Percentiles rank a stretch among this genome's conserved stretches.
These are phyloP conservation scores for Trapa incisa DNA, from an alignment of 345 rosid species.

Conservation along the genomic window DNA sequence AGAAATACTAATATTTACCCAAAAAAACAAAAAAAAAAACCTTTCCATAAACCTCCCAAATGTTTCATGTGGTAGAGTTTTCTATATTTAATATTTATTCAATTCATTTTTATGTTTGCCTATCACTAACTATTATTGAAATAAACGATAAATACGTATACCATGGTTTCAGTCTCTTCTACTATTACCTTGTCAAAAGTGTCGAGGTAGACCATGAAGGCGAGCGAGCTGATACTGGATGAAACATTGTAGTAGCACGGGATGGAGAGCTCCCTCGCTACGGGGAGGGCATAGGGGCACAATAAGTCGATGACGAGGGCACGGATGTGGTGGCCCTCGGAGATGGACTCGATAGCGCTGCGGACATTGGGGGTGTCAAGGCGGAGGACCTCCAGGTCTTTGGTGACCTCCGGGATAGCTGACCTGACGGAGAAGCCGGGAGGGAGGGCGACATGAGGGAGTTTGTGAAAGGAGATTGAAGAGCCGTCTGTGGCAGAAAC, in stretches of 20 bases:
- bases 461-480: constrained; percentile 6
- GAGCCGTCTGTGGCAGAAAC: constrained; percentile 1
- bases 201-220: background rate
- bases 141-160: no score
- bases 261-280: constrained; percentile 5
- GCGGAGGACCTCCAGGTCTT: constrained; percentile 3
- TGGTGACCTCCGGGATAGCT: constrained; percentile 4
- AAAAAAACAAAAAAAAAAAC: no score
- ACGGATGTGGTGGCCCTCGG: background rate
- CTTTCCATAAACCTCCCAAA: no score
- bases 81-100: no score
- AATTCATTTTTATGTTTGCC: no score
- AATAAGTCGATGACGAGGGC: constrained; percentile 10
- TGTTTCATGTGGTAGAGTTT: no score
- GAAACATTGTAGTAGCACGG: constrained; percentile 7
- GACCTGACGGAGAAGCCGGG: background rate
- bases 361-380: constrained; percentile 7
- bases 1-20: no score
- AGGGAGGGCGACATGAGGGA: constrained; percentile 2
- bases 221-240: background rate
- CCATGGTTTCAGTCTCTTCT: no score
- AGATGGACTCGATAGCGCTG: constrained; percentile 5
- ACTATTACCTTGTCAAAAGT: constrained; percentile 2
- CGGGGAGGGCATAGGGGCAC: constrained; percentile 4
- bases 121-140: no score